Evolutionary conservation across 495 filamentous ascomycete genomes (phyloP), one percentile per base, ranked within the genome.

Genomic region (Parachaetomium inaequale): DNA sequence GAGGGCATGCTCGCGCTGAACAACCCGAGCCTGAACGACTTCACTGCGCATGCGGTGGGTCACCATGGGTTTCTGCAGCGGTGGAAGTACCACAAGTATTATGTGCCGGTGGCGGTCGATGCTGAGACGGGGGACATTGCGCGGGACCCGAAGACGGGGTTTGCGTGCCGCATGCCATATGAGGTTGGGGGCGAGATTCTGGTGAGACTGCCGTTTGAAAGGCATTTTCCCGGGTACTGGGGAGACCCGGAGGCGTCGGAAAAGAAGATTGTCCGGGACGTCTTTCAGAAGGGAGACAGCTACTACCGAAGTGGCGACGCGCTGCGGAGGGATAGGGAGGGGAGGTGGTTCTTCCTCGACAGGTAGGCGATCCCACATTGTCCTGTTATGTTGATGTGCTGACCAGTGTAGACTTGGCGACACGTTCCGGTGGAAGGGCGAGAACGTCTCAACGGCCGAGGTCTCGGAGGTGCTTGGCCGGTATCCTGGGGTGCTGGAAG

Each of bases 371-470:
- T 34, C 36, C 21, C n/a, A n/a, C n/a, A n/a, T 23, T 55, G 15
- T 15, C n/a, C 15, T 7, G 1, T 12, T 17, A 4, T 29, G 8
- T 31, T 2, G 14, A 15, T 11, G 4, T 11, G 12, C 12, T 40
- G 38, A 40, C 15, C 38, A 40, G 4, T 14, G 12, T 40, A 17
- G 78, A 23, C 75, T 92, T 0, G 90, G 90, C 1, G 90, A 93
- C 70, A 93, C 89, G 0, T 93, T 87, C 75, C 80, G 89, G 4
- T 93, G 89, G 89, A 93, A 93, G 72, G 84, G 84, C 59, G 90
- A 92, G 74, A 93, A 93, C 67, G 89, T 93, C 55, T 86, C 84
- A 25, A 93, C 90, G 0, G 86, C 87, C 31, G 89, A 93, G 71
- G 89, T 93, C 0, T 79, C 85, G 7, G 84, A 89, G 66, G 80